Conservation (phyloP, 805 yeast genomes). For the Yamadazyma paraphyllophila region DNA sequence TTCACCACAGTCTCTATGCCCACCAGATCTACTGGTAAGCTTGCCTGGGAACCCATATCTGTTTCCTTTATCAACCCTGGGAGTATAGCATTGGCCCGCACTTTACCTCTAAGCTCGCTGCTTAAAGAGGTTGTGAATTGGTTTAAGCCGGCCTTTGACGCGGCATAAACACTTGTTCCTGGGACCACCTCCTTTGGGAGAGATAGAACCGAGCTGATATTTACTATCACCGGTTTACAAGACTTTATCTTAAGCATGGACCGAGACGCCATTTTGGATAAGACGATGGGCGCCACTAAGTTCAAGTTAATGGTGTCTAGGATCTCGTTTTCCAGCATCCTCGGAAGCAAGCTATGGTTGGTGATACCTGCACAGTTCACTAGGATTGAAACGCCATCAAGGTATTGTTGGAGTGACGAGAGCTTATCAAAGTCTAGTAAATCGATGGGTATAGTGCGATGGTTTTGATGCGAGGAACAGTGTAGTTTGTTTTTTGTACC, state of each 20-base stretch:
- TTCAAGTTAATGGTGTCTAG: constrained; percentile 51
- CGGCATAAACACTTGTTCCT: constrained; percentile 67
- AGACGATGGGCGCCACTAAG: constrained; percentile 57
- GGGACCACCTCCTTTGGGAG: constrained; percentile 30
- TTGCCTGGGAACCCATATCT: constrained; percentile 52
- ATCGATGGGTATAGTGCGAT: constrained; percentile 13
- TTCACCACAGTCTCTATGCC: constrained; percentile 28
- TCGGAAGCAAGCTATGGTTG: constrained; percentile 50
- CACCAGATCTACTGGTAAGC: constrained; percentile 20
- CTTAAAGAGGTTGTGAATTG: constrained; percentile 63
- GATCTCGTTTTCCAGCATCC: constrained; percentile 43
- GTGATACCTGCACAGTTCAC: constrained; percentile 70
- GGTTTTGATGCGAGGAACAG: constrained; percentile 2
- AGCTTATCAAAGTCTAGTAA: constrained; percentile 8
- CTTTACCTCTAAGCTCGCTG: constrained; percentile 51
- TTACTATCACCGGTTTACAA: constrained; percentile 44
- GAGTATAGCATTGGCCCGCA: constrained; percentile 62
- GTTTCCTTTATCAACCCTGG: constrained; percentile 72
- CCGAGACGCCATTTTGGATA: constrained; percentile 51
- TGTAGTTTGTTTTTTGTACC: constrained; percentile 7
- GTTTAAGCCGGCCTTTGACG: constrained; percentile 67
- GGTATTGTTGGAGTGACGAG: background rate
- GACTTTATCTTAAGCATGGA: constrained; percentile 44
- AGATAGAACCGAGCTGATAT: constrained; percentile 66
- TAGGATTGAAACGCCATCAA: constrained; percentile 29